A percentile compares a stretch with the other conserved stretches of the same genome.
Evolutionary conservation across 139 green algal genomes (phyloP).

Genomic region (Nannochloris sp.): DNA sequence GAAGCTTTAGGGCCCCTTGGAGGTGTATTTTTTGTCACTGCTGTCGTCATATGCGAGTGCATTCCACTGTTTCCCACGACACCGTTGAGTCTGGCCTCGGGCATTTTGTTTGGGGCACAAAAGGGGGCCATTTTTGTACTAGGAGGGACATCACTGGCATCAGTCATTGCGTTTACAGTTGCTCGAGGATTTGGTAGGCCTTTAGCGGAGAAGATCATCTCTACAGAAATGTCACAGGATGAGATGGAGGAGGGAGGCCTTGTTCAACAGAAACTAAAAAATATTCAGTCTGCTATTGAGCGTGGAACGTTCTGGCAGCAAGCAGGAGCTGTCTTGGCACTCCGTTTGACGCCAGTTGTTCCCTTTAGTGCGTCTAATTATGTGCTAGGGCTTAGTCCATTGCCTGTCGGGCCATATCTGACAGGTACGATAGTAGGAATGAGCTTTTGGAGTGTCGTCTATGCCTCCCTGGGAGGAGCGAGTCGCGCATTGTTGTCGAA

Average conservation of each 20-base stretch:
- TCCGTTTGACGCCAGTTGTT: slow-evolving; percentile 72
- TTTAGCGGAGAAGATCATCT: slow-evolving; percentile 16
- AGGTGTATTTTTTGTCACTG: slow-evolving; percentile 42
- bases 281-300: slow-evolving; percentile 49
- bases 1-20: slow-evolving; percentile 56
- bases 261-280: slow-evolving; percentile 39
- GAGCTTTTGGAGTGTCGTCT: slow-evolving; percentile 58
- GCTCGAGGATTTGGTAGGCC: slow-evolving; percentile 13
- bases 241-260: background rate
- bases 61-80: slow-evolving; percentile 79
- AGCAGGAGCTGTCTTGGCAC: slow-evolving; percentile 52
- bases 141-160: slow-evolving; percentile 15
- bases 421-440: slow-evolving; percentile 57
- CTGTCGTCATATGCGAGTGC: slow-evolving; percentile 61
- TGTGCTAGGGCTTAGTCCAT: slow-evolving; percentile 64
- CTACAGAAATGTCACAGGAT: background rate
- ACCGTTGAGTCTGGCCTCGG: slow-evolving; percentile 62
- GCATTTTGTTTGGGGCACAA: slow-evolving; percentile 66
- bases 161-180: slow-evolving; percentile 19
- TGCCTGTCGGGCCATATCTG: slow-evolving; percentile 55
- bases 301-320: slow-evolving; percentile 57
- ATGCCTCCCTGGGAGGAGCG: slow-evolving; percentile 64
- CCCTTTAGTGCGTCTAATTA: slow-evolving; percentile 77
- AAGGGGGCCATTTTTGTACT: slow-evolving; percentile 38
- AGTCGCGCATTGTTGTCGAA: slow-evolving; percentile 46